Conservation (phyloP, 2,329 filamentous ascomycete genomes). For the Corniculantispora saksenae region DNA sequence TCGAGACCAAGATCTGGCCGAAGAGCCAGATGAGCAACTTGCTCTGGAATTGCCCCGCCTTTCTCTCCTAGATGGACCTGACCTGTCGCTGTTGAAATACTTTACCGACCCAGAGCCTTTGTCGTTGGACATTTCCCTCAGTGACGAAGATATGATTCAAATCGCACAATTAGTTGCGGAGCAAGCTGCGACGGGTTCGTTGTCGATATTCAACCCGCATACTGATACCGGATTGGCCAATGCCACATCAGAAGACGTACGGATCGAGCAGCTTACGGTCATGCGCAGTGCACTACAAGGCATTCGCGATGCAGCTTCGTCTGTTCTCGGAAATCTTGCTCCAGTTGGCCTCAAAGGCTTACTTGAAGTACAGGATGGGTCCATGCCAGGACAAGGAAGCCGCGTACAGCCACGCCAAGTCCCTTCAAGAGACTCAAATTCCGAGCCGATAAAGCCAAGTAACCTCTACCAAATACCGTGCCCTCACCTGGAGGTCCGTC, state of each 20-base stretch:
- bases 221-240: slow-evolving; percentile 20
- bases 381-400: slow-evolving; percentile 52
- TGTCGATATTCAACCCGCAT: slow-evolving; percentile 36
- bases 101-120: slow-evolving; percentile 62
- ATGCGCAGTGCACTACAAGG: slow-evolving; percentile 51
- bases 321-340: slow-evolving; percentile 42
- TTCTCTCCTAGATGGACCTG: slow-evolving; percentile 48
- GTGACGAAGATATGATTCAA: slow-evolving; percentile 63
- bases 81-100: slow-evolving; percentile 54
- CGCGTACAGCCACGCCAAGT: slow-evolving; percentile 52
- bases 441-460: slow-evolving; percentile 50
- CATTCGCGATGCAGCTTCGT: slow-evolving; percentile 47
- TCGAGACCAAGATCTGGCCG: slow-evolving; percentile 48
- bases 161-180: slow-evolving; percentile 72
- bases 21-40: slow-evolving; percentile 49
- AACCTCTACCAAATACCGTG: slow-evolving; percentile 64
- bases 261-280: slow-evolving; percentile 43
- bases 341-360: slow-evolving; percentile 48
- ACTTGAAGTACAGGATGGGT: slow-evolving; percentile 59
- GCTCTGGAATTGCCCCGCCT: slow-evolving; percentile 52
- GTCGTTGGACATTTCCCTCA: slow-evolving; percentile 44
- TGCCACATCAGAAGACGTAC: slow-evolving; percentile 32
- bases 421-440: slow-evolving; percentile 41
- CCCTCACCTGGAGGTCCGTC: slow-evolving; percentile 71
- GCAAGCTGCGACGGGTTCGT: slow-evolving; percentile 59